phyloP scores from a whole-genome alignment of 345 rosid species.

The Clausena lansium region DNA sequence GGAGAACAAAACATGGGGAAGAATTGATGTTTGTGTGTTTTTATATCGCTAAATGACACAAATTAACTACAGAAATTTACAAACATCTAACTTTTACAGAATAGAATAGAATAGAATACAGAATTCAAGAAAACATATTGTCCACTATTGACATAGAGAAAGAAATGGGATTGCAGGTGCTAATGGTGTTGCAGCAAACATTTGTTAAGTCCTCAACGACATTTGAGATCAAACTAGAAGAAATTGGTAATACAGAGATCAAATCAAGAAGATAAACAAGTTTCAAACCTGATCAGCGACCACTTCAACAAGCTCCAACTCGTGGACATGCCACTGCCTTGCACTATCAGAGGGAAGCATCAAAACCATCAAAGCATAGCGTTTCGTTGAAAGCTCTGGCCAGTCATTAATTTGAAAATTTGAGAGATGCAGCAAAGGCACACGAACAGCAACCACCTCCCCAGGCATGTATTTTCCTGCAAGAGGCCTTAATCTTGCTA shows the following conservation, averaged over 20 bases:
- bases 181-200: not conserved
- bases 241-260: not conserved
- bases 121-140: too few relatives aligned
- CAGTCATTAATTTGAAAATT: constrained; percentile 96
- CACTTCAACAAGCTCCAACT: constrained; percentile 98
- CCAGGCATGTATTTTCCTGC: constrained; percentile 85
- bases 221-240: not conserved
- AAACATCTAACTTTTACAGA: too few relatives aligned
- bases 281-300: constrained; percentile 91
- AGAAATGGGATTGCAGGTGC: not conserved
- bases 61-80: too few relatives aligned
- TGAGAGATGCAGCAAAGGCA: constrained; percentile 93
- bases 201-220: not conserved
- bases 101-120: too few relatives aligned
- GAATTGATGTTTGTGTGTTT: too few relatives aligned
- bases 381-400: constrained; percentile 97
- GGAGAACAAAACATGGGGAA: too few relatives aligned
- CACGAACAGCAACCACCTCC: constrained; percentile 94
- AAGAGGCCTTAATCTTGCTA: constrained; percentile 81
- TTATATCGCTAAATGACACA: too few relatives aligned
- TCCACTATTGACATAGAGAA: not conserved
- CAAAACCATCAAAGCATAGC: constrained; percentile 95
- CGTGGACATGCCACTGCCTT: constrained; percentile 96
- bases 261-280: not conserved
- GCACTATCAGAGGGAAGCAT: constrained; percentile 99